Conservation (phyloP, 192 early-diverging fungal species). For the Umbelopsis vinacea region DNA sequence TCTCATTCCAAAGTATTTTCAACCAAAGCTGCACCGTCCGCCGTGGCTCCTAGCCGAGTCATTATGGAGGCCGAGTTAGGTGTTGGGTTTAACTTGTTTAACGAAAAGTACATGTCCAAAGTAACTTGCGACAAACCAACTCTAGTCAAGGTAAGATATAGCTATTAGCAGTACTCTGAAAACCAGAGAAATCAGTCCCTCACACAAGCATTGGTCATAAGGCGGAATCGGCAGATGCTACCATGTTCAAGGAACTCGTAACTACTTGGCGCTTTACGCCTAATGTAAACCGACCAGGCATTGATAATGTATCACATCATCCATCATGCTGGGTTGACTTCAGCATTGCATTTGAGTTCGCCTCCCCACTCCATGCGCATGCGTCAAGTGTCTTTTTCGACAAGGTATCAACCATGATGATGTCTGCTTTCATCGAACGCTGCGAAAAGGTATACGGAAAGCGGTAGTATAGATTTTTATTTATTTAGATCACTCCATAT, state of each 20-base stretch:
- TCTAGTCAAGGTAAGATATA: slow-evolving; percentile 60
- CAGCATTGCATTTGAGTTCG: slow-evolving; percentile 81
- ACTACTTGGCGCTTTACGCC: slow-evolving; percentile 74
- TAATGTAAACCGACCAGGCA: slow-evolving; percentile 33
- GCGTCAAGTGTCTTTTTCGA: slow-evolving; percentile 81
- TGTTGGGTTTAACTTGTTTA: slow-evolving; percentile 78
- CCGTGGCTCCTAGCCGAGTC: slow-evolving; percentile 2
- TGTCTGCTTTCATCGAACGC: slow-evolving; percentile 69
- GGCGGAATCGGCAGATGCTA: slow-evolving; percentile 62
- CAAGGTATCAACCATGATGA: slow-evolving; percentile 72
- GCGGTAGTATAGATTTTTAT: slow-evolving; percentile 3
- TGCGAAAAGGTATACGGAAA: slow-evolving; percentile 56
- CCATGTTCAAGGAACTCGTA: slow-evolving; percentile 66
- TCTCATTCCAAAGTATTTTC: slow-evolving; percentile 63
- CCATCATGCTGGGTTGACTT: slow-evolving; percentile 74
- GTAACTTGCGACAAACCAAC: slow-evolving; percentile 70
- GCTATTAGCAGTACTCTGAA: background rate
- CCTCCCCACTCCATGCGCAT: slow-evolving; percentile 78
- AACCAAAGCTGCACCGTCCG: slow-evolving; percentile 29
- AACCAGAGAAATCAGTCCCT: too few species aligned
- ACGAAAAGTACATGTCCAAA: slow-evolving; percentile 78
- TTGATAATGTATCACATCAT: slow-evolving; percentile 36
- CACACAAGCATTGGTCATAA: slow-evolving; percentile 6
- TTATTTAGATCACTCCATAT: slow-evolving; percentile 10
- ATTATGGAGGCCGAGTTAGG: slow-evolving; percentile 73